A percentile compares a stretch with the other conserved stretches of the same genome.
phyloP scores from a whole-genome alignment of 106 monocot species.

The Posidonia australis region DNA sequence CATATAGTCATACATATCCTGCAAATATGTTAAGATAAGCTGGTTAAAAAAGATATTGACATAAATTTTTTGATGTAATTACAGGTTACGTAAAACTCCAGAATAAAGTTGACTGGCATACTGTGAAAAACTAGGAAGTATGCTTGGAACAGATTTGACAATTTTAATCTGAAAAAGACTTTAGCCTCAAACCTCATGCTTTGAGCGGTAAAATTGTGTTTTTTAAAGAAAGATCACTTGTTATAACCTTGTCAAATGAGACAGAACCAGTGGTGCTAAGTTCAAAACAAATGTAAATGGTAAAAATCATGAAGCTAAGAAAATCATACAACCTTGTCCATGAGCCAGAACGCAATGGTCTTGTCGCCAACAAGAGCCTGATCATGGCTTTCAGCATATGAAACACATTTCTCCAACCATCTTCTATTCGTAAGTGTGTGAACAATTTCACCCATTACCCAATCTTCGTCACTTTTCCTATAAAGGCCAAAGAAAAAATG shows the following conservation, averaged over 20 bases:
- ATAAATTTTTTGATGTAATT: neutral
- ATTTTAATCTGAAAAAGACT: too few relatives aligned
- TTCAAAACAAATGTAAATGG: neutral
- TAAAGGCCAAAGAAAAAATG: neutral
- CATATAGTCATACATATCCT: conserved; percentile 98
- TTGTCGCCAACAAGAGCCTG: conserved; percentile 99
- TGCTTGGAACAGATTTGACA: too few relatives aligned
- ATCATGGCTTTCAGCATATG: conserved; percentile 98
- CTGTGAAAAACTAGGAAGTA: too few relatives aligned
- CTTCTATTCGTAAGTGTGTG: conserved; percentile 89
- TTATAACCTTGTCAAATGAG: neutral
- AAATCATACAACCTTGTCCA: conserved; percentile 68
- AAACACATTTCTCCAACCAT: conserved; percentile 92
- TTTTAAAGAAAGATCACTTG: too few relatives aligned
- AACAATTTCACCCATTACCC: conserved; percentile 94
- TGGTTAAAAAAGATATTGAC: too few relatives aligned
- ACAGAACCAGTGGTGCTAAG: too few relatives aligned
- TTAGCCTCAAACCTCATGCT: too few relatives aligned
- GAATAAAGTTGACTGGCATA: neutral
- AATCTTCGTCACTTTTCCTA: conserved; percentile 77
- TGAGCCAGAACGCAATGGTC: conserved; percentile 98
- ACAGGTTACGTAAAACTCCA: neutral
- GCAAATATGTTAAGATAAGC: conserved; percentile 1
- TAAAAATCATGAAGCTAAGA: neutral
- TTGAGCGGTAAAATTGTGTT: too few relatives aligned